Base-by-base conservation (phyloP, 2,329 filamentous ascomycete genomes). In the Aquanectria penicillioides region DNA sequence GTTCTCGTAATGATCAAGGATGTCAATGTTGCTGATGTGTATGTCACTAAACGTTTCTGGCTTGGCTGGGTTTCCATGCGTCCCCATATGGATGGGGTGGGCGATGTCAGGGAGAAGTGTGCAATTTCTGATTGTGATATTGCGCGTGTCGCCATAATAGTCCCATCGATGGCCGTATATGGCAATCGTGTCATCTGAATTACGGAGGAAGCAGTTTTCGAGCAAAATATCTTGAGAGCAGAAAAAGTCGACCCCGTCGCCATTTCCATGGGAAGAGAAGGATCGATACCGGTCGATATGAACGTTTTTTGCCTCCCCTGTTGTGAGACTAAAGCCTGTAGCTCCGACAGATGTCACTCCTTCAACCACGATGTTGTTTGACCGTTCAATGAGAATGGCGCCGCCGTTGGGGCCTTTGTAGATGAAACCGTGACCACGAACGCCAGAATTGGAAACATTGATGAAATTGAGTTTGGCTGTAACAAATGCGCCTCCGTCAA, bases 141-240 rank as follows among this genome's bases (percentile, higher is more conserved):
- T 74, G 6, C 28, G 56, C 0, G 74, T 71, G 47, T 77, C 64
- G 17, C 74, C 74, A 34, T 68, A 71, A 31, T 67, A 75, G 23
- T 73, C 52, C 62, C 66, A 69, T 0, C 74, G 71, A 50, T 76
- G 74, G 7, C 65, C 57, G 50, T 76, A 76, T 4, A 76, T 57
- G 10, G 75, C 75, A 26, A 77, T 71, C 12, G 52, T 70, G 48
- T 77, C 75, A 46, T 77, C 75, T 2, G 73, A 75, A 51, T 73
- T 77, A 11, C 75, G 70, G 29, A 77, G 53, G 56, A 77, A 77
- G 38, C 67, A 67, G 12, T 69, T 71, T 25, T 77, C 69, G 6
- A 74, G 63, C 1, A 69, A 47, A 11, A 72, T 53, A 18, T 61
- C 53, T 15, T 28, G 26, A 11, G 52, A 57, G 17, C 52, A 61